These are phyloP conservation scores for Typha latifolia DNA, from an alignment of 176 grass and related monocot genomes.

Conservation along the genomic window DNA sequence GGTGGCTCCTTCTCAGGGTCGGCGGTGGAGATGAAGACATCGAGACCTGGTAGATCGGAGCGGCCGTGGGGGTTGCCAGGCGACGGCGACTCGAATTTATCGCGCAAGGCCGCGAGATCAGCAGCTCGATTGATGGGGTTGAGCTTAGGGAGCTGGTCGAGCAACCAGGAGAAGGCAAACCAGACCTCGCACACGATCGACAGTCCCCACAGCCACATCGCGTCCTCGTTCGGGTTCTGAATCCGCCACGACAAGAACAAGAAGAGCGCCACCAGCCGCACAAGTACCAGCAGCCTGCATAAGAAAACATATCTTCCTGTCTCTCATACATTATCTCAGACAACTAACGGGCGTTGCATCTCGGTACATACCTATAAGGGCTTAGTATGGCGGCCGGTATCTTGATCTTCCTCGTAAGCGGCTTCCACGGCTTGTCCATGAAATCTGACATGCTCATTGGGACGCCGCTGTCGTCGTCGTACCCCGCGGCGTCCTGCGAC, in stretches of 20 bases:
- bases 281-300: slow-evolving; percentile 4
- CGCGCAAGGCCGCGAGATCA: slow-evolving; percentile 6
- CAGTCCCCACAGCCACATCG: slow-evolving; percentile 16
- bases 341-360: no score
- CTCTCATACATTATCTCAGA: background rate
- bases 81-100: slow-evolving; percentile 11
- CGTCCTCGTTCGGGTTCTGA: slow-evolving; percentile 15
- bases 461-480: background rate
- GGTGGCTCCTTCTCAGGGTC: slow-evolving; percentile 20
- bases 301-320: background rate
- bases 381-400: background rate
- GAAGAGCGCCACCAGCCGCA: slow-evolving; percentile 5
- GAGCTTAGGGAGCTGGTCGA: slow-evolving; percentile 18
- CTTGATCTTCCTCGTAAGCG: slow-evolving; percentile 5
- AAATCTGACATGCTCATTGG: slow-evolving; percentile 8
- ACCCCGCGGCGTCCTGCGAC: background rate
- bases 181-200: slow-evolving; percentile 18
- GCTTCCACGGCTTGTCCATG: slow-evolving; percentile 10
- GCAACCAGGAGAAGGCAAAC: slow-evolving; percentile 20
- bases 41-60: slow-evolving; percentile 12
- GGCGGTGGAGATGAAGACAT: slow-evolving; percentile 19
- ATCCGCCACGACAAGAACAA: slow-evolving; percentile 12
- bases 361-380: slow-evolving; percentile 3
- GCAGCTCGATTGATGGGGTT: slow-evolving; percentile 15
- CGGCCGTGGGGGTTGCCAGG: slow-evolving; percentile 11